Base-by-base conservation (phyloP, 2,329 filamentous ascomycete species). In the Chlorencoelia australis region DNA sequence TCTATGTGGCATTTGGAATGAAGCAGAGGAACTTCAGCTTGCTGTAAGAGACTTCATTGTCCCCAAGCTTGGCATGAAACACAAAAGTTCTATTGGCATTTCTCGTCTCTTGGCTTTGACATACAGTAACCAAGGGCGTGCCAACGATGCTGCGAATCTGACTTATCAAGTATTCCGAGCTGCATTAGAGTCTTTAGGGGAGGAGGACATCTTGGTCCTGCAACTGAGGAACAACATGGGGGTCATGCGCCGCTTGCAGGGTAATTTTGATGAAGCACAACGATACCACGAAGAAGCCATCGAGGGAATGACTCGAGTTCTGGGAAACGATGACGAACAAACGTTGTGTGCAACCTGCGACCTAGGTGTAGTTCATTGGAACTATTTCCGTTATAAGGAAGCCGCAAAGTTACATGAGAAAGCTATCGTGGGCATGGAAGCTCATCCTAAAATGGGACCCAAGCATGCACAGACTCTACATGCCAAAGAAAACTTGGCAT, bases 11-110 rank as follows among this genome's bases (percentile, higher is more conserved):
- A 22, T 33, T 1, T 57, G 35, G 32, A 29, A 48, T 8, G 48
- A 58, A 16, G 56, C 56, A 7, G 46, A 46, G 30, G 16, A 37
- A 30, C 41, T 55, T 9, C 56, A 57, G 37, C 9, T 39, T n/a
- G 22, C 39, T n/a, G 53, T 55, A 4, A 49, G 40, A 30, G 43
- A 52, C 14, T 53, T 45, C 29, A 30, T 44, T 2, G 35, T 21
- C n/a, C 18, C 42, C 4, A 42, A 40, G 5, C 43, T 53, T 2
- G 56, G 56, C 7, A 11, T 37, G 13, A 39, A 52, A 13, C 39
- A 58, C 33, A 30, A 27, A 2, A 30, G 6, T 2, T 45, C 53
- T 7, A 49, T 50, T 10, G 34, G 32, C 1, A 50, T 55, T 8
- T 43, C 38, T n/a, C 37, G 48, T 6, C 25, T 45, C 10, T 41